A percentile compares a stretch with the other conserved stretches of the same genome.
Conservation (phyloP, 129 eudicot species). For the Saussurea involucrata region DNA sequence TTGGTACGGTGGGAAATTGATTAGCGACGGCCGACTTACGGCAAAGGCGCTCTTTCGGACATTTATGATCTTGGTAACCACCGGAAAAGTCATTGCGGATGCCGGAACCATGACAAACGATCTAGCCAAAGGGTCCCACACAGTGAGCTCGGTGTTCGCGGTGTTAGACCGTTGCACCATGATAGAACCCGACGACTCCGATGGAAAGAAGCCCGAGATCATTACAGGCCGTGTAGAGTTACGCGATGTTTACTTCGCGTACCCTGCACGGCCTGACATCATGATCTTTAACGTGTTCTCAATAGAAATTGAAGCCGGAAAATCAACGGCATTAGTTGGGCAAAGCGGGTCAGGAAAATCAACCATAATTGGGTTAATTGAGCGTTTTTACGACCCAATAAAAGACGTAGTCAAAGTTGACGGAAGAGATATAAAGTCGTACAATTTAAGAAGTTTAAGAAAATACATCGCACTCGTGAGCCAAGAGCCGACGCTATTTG, state of each 20-base stretch:
- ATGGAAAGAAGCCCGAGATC: conserved; percentile 38
- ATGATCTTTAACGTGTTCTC: conserved; percentile 47
- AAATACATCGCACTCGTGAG: conserved; percentile 68
- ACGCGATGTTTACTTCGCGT: conserved; percentile 46
- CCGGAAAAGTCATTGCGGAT: conserved; percentile 70
- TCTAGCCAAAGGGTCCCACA: conserved; percentile 52
- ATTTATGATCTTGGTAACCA: conserved; percentile 54
- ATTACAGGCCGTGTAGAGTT: conserved; percentile 47
- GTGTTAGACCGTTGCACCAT: conserved; percentile 44
- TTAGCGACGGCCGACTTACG: conserved; percentile 38
- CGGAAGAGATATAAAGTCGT: conserved; percentile 47
- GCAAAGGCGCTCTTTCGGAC: conserved; percentile 52
- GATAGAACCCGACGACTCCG: conserved; percentile 57
- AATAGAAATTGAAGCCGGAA: conserved; percentile 44
- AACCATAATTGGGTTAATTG: conserved; percentile 51
- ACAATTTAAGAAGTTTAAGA: conserved; percentile 45
- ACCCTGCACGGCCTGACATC: conserved; percentile 51
- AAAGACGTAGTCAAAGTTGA: conserved; percentile 51
- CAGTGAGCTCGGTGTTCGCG: conserved; percentile 53
- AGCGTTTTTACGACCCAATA: conserved; percentile 59
- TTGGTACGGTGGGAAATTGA: conserved; percentile 68
- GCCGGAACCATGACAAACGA: conserved; percentile 74
- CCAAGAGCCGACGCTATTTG: conserved; percentile 67
- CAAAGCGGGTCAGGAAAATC: conserved; percentile 77
- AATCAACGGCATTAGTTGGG: conserved; percentile 67